phyloP scores from a whole-genome alignment of 1,284 basidiomycete species.

The Puccinia horiana region DNA sequence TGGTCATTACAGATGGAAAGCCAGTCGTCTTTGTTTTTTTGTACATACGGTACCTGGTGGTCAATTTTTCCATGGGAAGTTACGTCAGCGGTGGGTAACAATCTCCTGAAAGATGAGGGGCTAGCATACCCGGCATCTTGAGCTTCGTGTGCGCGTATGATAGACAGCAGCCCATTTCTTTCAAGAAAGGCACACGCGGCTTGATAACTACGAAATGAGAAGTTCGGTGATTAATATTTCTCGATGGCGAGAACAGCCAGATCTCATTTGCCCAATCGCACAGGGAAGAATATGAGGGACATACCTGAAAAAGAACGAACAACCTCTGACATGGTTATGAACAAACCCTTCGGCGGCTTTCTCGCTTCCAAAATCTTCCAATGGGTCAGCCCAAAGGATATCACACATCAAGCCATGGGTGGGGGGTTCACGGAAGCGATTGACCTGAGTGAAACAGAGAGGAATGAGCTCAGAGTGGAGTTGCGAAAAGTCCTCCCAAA shows the following conservation, averaged over 20 bases:
- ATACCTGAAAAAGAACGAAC: conserved; percentile 92
- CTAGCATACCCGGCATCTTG: conserved; percentile 80
- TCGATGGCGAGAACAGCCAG: neutral
- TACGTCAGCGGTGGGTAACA: neutral
- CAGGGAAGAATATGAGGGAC: conserved; percentile 55
- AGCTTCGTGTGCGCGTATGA: conserved; percentile 91
- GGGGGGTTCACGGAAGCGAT: conserved; percentile 91
- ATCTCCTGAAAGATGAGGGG: neutral
- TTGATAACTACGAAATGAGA: conserved; percentile 68
- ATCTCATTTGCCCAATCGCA: neutral
- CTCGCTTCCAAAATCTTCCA: conserved; percentile 90
- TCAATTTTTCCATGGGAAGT: neutral
- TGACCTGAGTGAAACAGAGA: conserved; percentile 65
- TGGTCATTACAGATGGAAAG: conserved; percentile 90
- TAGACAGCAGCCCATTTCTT: conserved; percentile 87
- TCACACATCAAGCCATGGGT: conserved; percentile 94
- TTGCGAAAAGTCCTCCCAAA: neutral
- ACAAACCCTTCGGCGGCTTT: conserved; percentile 81
- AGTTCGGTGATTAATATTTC: neutral
- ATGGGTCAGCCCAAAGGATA: conserved; percentile 89
- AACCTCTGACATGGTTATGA: conserved; percentile 92
- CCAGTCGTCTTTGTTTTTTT: conserved; percentile 91
- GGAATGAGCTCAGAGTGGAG: conserved; percentile 10
- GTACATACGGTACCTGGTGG: conserved; percentile 86
- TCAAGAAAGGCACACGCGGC: conserved; percentile 92